Evolutionary conservation across 1,139 yeast genomes (phyloP).

Genomic region (Blastobotrys malaysiensis): DNA sequence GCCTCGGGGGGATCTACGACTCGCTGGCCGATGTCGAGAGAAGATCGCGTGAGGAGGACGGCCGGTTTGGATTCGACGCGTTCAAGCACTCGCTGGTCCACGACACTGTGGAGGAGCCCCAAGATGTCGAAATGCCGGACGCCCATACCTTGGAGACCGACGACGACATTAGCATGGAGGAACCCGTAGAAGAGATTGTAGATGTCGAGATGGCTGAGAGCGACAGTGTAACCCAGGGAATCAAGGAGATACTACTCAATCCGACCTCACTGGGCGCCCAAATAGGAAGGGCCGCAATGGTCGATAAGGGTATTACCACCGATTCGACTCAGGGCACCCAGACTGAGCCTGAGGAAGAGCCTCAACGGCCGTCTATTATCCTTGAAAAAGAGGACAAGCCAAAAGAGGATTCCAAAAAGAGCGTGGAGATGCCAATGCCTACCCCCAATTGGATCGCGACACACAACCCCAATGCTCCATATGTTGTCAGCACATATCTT

Average conservation of each 20-base stretch:
- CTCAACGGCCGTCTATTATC: too few relatives aligned
- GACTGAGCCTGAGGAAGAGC: conserved; percentile 3
- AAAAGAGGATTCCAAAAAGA: neutral
- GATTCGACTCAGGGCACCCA: neutral
- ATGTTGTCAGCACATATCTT: conserved; percentile 63
- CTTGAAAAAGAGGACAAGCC: neutral
- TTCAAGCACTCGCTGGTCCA: conserved; percentile 11
- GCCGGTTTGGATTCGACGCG: conserved; percentile 9
- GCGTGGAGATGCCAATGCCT: conserved; percentile 15
- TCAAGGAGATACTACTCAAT: conserved; percentile 12
- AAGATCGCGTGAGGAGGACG: conserved; percentile 4
- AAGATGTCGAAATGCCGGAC: conserved; percentile 11
- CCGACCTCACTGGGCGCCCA: conserved; percentile 27
- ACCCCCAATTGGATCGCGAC: conserved; percentile 17
- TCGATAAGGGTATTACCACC: neutral
- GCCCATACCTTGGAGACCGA: neutral
- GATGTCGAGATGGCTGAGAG: conserved; percentile 5
- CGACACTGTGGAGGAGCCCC: conserved; percentile 9
- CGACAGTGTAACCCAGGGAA: neutral
- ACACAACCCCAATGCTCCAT: conserved; percentile 51
- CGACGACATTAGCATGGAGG: conserved; percentile 2
- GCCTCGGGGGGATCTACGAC: conserved; percentile 9
- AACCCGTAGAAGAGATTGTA: neutral
- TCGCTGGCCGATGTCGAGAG: conserved; percentile 6
- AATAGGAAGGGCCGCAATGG: conserved; percentile 8